Evolutionary conservation across 1,284 basidiomycete species (phyloP).

Genomic region (Porogramme epimiltina): DNA sequence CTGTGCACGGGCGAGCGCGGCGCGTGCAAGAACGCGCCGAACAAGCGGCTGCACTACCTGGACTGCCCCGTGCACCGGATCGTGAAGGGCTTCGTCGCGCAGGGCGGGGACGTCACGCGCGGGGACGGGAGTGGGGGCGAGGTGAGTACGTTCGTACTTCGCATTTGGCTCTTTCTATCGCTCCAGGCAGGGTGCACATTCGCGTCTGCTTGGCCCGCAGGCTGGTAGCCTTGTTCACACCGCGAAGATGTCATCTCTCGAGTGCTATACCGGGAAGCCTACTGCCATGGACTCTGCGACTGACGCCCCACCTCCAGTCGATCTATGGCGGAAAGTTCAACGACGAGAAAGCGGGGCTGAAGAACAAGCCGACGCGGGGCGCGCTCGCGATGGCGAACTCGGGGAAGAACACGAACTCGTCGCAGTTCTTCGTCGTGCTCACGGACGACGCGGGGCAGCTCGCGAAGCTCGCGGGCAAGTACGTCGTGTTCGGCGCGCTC

Average conservation of each 20-base stretch:
- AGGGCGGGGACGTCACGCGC: conserved; percentile 53
- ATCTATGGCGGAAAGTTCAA: conserved; percentile 53
- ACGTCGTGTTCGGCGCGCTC: conserved; percentile 46
- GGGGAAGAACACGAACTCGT: conserved; percentile 47
- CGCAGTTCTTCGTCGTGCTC: conserved; percentile 53
- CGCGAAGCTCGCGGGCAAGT: conserved; percentile 48
- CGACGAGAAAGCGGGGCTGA: conserved; percentile 49
- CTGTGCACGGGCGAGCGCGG: conserved; percentile 50
- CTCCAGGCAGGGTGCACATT: too few species aligned
- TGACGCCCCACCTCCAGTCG: conserved; percentile 31
- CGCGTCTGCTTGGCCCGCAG: too few species aligned
- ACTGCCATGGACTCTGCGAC: too few species aligned
- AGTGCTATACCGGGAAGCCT: too few species aligned
- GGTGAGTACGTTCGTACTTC: conserved; percentile 28
- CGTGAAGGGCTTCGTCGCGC: conserved; percentile 48
- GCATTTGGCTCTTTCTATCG: too few species aligned
- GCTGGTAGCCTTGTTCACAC: too few species aligned
- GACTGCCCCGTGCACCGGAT: conserved; percentile 47
- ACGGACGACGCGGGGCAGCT: conserved; percentile 41
- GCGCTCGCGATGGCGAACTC: conserved; percentile 52
- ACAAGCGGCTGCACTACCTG: conserved; percentile 46
- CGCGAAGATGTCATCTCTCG: too few species aligned
- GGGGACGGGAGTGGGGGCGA: conserved; percentile 54
- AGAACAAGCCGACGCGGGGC: conserved; percentile 39
- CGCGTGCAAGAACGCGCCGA: conserved; percentile 47